phyloP scores from a whole-genome alignment of 257 asterid genomes.

The Penstemon newberryi region DNA sequence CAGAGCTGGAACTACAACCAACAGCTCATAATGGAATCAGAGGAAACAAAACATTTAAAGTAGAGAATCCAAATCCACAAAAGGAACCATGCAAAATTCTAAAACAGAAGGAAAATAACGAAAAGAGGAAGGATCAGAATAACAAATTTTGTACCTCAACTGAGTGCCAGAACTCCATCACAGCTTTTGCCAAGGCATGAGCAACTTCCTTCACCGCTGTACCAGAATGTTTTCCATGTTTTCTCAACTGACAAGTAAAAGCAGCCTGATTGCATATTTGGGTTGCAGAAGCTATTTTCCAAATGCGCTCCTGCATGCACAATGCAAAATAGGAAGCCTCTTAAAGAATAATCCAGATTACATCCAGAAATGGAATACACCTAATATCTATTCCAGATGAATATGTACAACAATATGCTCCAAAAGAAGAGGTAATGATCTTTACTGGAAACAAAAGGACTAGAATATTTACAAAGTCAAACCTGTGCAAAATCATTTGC shows the following conservation, averaged over 20 bases:
- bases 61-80: conserved; percentile 5
- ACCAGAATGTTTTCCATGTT: conserved; percentile 38
- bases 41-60: conserved; percentile 6
- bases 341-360: background rate
- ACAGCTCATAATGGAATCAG: conserved; percentile 15
- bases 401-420: background rate
- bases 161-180: conserved; percentile 80
- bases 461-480: conserved; percentile 25
- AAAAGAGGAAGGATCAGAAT: background rate
- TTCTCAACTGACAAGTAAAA: conserved; percentile 45
- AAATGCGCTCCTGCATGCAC: conserved; percentile 73
- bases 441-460: conserved; percentile 6
- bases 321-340: conserved; percentile 18
- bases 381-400: conserved; percentile 1
- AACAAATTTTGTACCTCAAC: conserved; percentile 46
- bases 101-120: background rate
- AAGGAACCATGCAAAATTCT: background rate
- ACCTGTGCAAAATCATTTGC: conserved; percentile 99
- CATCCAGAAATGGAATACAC: conserved; percentile 3
- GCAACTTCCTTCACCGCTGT: conserved; percentile 66
- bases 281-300: conserved; percentile 76
- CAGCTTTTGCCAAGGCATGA: conserved; percentile 64
- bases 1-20: conserved; percentile 12
- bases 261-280: conserved; percentile 62
- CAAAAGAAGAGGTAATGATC: conserved; percentile 1